These are phyloP conservation scores for Arabis hirsuta DNA, from an alignment of 345 rosid genomes.

Conservation along the genomic window DNA sequence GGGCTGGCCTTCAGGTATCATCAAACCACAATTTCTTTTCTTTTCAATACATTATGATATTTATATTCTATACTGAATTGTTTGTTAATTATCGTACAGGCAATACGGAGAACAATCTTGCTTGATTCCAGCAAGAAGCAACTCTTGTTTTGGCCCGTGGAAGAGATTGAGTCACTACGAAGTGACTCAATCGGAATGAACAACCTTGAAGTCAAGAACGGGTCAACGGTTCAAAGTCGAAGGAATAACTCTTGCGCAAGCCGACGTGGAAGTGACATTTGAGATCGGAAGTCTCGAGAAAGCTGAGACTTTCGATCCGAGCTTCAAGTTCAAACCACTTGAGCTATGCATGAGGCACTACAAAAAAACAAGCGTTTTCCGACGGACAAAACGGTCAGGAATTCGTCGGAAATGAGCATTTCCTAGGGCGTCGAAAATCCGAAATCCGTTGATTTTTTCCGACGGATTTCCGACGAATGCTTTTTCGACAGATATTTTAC, in stretches of 20 bases:
- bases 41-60: too few species aligned
- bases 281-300: slow-evolving; percentile 53
- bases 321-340: slow-evolving; percentile 51
- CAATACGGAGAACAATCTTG: slow-evolving; percentile 73
- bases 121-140: slow-evolving; percentile 63
- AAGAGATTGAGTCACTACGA: slow-evolving; percentile 62
- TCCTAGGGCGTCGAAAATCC: too few species aligned
- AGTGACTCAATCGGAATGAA: slow-evolving; percentile 42
- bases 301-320: slow-evolving; percentile 64
- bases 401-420: too few species aligned
- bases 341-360: slow-evolving; percentile 56
- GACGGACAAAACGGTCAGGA: too few species aligned
- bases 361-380: too few species aligned
- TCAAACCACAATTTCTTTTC: too few species aligned
- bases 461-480: too few species aligned
- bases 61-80: neutral
- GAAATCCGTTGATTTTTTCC: too few species aligned
- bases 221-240: slow-evolving; percentile 58
- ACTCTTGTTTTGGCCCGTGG: slow-evolving; percentile 72
- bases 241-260: slow-evolving; percentile 82
- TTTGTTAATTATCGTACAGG: neutral
- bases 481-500: too few species aligned
- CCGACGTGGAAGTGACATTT: slow-evolving; percentile 80
- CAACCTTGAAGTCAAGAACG: slow-evolving; percentile 35
- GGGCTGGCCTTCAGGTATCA: too few species aligned